Base-by-base conservation (phyloP, 257 asterid species). In the Solanum chmielewskii region DNA sequence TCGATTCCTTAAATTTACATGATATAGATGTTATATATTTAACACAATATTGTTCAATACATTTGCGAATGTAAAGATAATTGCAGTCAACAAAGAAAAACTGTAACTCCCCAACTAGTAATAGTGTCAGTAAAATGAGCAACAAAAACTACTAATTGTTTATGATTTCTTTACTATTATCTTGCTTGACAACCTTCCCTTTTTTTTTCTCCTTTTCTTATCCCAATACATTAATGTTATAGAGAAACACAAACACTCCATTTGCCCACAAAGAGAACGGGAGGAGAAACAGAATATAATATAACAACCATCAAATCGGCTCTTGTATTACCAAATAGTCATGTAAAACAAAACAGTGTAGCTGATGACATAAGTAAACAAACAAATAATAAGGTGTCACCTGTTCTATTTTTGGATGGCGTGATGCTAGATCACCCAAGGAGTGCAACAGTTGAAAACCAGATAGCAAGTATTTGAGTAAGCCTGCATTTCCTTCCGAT, bases 331-430 rank as follows among this genome's bases (percentile, higher is more conserved):
- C 42, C 68, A 15, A 81, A 49, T 20, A 29, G 69, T 11, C 35
- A 52, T 49, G 29, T 49, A 81, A 76, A 81, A 49, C 44, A 5
- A 81, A 81, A 81, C 37, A 81, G 7, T 10, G 69, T 4, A 52
- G 27, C 15, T 81, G 44, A 49, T 29, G 20, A 49, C 45, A 81
- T 47, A 47, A 81, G 60, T 49, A 18, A 27, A 47, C 41, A 49
- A 80, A 31, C 18, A 80, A 80, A 81, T 81, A 81, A 49, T 49
- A 75, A 75, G 82, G 83, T 31, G 23, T 56, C 83, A 88, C 99
- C 99, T 95, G 97, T 91, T 96, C 97, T 81, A 97, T 89, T 90
- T 93, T 95, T 86, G 96, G 96, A 91, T 91, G 95, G 84, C 98
- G 97, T 82, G 98, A 91, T 66, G 98, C 98, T 91, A 97, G 93